Evolutionary conservation across 306 rosid species (phyloP).

Genomic region (Trifolium repens): DNA sequence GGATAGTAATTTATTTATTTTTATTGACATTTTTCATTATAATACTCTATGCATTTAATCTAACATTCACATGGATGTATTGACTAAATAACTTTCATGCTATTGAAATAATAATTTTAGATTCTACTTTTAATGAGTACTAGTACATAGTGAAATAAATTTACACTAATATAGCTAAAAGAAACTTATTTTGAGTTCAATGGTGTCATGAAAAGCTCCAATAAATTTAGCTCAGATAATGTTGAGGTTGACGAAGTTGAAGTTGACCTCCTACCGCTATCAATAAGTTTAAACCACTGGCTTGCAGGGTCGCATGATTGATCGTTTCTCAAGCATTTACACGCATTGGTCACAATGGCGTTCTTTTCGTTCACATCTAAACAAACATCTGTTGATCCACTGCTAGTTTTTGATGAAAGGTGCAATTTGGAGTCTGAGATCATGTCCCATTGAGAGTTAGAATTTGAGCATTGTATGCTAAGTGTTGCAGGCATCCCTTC

Average conservation of each 20-base stretch:
- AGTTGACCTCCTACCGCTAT: conserved; percentile 51
- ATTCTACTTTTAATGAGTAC: neutral
- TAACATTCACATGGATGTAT: neutral
- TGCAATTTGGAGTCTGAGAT: conserved; percentile 81
- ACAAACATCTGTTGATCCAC: conserved; percentile 60
- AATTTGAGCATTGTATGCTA: conserved; percentile 52
- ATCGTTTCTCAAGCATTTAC: conserved; percentile 73
- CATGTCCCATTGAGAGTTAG: conserved; percentile 66
- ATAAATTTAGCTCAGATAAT: conserved; percentile 38
- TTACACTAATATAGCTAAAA: neutral
- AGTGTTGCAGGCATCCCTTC: conserved; percentile 58
- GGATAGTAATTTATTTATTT: neutral
- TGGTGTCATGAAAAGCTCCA: conserved; percentile 31
- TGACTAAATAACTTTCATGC: neutral
- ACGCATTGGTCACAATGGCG: conserved; percentile 61
- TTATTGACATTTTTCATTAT: neutral
- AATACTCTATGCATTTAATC: neutral
- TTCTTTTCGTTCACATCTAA: conserved; percentile 69
- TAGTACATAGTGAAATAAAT: neutral
- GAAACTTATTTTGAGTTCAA: conserved; percentile 25
- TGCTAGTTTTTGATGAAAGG: conserved; percentile 52
- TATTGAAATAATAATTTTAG: neutral
- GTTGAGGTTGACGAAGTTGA: neutral
- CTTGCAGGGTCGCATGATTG: conserved; percentile 67
- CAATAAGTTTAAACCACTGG: conserved; percentile 88